Evolutionary conservation across 106 monocot species (phyloP).

Genomic region (Platanthera guangdongensis): DNA sequence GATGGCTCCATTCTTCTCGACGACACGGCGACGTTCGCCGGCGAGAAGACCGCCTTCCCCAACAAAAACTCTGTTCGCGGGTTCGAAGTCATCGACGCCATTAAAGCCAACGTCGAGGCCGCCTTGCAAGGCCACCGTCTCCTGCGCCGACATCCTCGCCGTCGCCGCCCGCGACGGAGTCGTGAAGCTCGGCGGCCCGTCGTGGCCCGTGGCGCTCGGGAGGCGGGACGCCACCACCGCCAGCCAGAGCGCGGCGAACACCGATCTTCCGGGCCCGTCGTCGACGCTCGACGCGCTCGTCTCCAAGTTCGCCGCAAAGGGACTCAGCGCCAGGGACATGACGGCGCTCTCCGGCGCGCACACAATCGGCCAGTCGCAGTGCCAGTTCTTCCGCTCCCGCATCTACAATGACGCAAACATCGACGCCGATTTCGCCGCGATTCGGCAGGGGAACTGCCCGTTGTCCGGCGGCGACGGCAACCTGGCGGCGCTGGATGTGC

Average conservation of each 20-base stretch:
- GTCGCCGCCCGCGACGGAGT: not conserved
- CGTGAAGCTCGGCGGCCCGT: conserved; percentile 26
- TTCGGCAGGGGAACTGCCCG: too few species aligned
- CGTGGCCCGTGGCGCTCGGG: conserved; percentile 24
- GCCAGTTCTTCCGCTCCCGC: conserved; percentile 14
- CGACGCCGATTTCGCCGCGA: not conserved
- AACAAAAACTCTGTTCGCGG: not conserved
- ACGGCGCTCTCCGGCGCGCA: conserved; percentile 37
- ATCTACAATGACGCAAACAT: conserved; percentile 31
- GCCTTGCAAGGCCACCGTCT: not conserved
- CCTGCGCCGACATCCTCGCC: not conserved
- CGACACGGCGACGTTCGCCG: not conserved
- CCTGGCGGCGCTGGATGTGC: conserved; percentile 15
- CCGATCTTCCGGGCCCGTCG: conserved; percentile 16
- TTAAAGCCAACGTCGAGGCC: not conserved
- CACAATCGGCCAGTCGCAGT: conserved; percentile 28
- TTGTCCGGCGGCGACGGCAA: too few species aligned
- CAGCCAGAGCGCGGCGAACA: conserved; percentile 20
- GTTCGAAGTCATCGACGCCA: not conserved
- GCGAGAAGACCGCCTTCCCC: not conserved
- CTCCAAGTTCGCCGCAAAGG: conserved; percentile 17
- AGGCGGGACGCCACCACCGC: conserved; percentile 29
- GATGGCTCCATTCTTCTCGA: not conserved
- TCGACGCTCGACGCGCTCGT: conserved; percentile 10
- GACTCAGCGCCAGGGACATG: conserved; percentile 27